Conservation (phyloP, 1,139 yeast species). For the Arxiozyma heterogenica region DNA sequence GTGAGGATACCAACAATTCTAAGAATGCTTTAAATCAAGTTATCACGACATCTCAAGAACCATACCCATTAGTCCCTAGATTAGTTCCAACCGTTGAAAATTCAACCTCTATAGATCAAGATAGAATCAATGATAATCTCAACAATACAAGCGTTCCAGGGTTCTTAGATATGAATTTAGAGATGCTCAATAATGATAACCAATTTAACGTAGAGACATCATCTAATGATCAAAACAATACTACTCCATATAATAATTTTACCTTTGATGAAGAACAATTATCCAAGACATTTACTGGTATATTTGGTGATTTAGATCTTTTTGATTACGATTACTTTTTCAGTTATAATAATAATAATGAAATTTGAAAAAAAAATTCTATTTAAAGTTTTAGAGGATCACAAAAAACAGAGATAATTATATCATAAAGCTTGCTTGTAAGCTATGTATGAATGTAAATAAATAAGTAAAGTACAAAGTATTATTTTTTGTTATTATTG, state of each 20-base stretch:
- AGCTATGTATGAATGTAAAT: background rate
- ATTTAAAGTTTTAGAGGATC: background rate
- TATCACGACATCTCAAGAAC: background rate
- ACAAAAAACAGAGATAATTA: background rate
- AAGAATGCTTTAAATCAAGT: background rate
- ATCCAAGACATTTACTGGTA: slow-evolving; percentile 13
- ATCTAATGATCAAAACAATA: background rate
- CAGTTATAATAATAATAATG: background rate
- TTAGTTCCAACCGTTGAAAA: background rate
- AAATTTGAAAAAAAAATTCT: background rate
- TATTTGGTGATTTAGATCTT: slow-evolving; percentile 22
- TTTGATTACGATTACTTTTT: slow-evolving; percentile 27
- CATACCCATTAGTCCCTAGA: background rate
- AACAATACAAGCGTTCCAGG: background rate
- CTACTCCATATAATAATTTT: background rate
- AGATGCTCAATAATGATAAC: background rate
- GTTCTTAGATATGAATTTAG: background rate
- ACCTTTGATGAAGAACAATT: slow-evolving; percentile 6
- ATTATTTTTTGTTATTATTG: background rate
- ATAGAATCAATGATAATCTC: no score
- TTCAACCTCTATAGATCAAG: background rate
- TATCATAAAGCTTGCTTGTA: background rate
- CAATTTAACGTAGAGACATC: background rate
- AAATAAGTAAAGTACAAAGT: background rate
- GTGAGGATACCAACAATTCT: background rate